Evolutionary conservation across 2,329 filamentous ascomycete species (phyloP), one percentile per base, ranked within the genome.

Genomic region (Xylariales sp.): DNA sequence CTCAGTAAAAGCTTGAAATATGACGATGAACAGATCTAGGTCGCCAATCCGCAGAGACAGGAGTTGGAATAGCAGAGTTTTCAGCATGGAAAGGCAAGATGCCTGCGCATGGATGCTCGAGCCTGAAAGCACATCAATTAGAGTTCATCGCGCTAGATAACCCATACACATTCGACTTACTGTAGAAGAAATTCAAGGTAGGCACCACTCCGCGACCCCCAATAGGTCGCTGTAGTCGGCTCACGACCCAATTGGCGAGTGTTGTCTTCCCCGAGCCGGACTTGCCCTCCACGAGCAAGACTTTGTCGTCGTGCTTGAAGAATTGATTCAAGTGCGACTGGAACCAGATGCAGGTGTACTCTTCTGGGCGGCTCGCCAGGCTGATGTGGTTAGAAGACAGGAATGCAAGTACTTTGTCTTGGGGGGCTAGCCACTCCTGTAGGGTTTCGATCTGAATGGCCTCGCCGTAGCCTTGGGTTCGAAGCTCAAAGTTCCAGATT

Each of bases 351-450:
- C 68, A 70, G n/a, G 68, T 70, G 30, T 70, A 70, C 5, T 68
- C 50, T 61, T 70, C 68, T 3, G 68, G 65, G 0, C 68, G 57
- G n/a, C n/a, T 65, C 39, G 68, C 65, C 1, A 70, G 49, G 12
- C 58, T 70, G 54, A 70, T 70, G n/a, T 68, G 65, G 34, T 70
- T 70, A 23, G 68, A 70, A n/a, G 68, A 64, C n/a, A 70, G 62
- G 30, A 65, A 70, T 10, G 62, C 57, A 32, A 70, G 39, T 10
- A 70, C 62, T 58, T 64, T 68, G 28, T 70, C 68, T 34, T 70
- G 62, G n/a, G 68, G 68, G 3, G 61, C 68, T 39, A 70, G 18
- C 68, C 68, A 70, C 7, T 70, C 62, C 32, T 54, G 41, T 9
- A 70, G 45, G 16, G 59, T 63, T 45, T 68, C 65, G 14, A 70